Percentiles rank a stretch among this genome's conserved stretches.
Conservation (phyloP, 106 monocot genomes). For the Alisma plantagoaquatica region DNA sequence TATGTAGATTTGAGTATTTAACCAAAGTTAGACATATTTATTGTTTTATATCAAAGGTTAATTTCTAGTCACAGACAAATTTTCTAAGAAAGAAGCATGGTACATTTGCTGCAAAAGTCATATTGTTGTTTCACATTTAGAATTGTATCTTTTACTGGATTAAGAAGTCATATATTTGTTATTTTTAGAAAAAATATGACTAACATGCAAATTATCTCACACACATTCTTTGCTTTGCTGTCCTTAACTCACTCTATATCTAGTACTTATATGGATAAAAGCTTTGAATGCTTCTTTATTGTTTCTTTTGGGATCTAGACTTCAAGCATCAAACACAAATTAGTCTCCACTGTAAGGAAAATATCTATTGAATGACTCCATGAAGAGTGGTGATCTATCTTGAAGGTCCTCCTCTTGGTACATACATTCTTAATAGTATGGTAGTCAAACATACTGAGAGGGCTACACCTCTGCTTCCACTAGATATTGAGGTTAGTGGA, state of each 20-base stretch:
- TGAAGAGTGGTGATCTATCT: constrained; percentile 64
- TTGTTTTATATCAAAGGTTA: not conserved
- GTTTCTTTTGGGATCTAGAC: constrained; percentile 15
- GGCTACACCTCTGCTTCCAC: constrained; percentile 34
- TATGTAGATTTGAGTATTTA: not conserved
- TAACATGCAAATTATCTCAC: not conserved
- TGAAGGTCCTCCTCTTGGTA: constrained; percentile 81
- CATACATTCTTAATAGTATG: constrained; percentile 65
- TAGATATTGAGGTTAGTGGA: constrained; percentile 55
- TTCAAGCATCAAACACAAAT: constrained; percentile 69
- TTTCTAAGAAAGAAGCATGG: not conserved
- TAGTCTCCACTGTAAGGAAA: constrained; percentile 78
- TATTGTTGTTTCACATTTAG: not conserved
- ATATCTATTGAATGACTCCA: constrained; percentile 60
- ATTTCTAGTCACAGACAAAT: not conserved
- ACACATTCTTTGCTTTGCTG: too few relatives aligned
- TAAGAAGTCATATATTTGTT: not conserved
- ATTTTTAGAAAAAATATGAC: not conserved
- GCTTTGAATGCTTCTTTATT: not conserved
- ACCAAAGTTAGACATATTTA: not conserved
- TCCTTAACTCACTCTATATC: not conserved
- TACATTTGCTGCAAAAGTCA: constrained; percentile 3
- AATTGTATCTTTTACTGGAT: not conserved
- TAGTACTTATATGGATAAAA: too few relatives aligned
- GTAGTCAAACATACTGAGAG: constrained; percentile 64